Conservation (phyloP, 768 basidiomycete species). For the Obba rivulosa region DNA sequence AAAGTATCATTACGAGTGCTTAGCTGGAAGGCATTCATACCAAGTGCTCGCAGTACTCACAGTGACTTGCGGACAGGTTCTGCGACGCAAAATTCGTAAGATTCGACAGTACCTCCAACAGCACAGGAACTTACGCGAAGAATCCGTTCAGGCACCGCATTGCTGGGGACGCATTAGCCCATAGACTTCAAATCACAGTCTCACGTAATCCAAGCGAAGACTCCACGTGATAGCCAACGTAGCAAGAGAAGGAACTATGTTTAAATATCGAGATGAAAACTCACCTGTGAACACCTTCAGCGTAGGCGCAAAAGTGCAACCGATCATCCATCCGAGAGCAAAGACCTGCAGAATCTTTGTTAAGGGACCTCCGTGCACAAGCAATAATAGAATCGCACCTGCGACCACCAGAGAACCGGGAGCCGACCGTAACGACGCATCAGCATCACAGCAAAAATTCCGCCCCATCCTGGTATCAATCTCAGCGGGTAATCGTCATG, state of each 20-base stretch:
- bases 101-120: background rate
- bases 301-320: slow-evolving; percentile 53
- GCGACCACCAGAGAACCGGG: slow-evolving; percentile 68
- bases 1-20: too few relatives aligned
- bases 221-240: too few relatives aligned
- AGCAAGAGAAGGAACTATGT: background rate
- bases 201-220: too few relatives aligned
- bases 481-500: background rate
- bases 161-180: slow-evolving; percentile 24
- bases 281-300: slow-evolving; percentile 52
- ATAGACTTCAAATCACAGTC: too few relatives aligned
- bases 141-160: slow-evolving; percentile 58
- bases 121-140: slow-evolving; percentile 38
- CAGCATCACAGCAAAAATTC: slow-evolving; percentile 57
- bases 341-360: slow-evolving; percentile 33
- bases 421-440: slow-evolving; percentile 61
- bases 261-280: slow-evolving; percentile 1
- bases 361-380: background rate
- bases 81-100: background rate
- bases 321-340: slow-evolving; percentile 52
- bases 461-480: slow-evolving; percentile 44
- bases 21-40: background rate
- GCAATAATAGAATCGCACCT: slow-evolving; percentile 31
- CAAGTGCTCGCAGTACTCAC: slow-evolving; percentile 15
- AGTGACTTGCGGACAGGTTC: slow-evolving; percentile 59